phyloP scores from a whole-genome alignment of 192 early-diverging fungal genomes.

The Backusella parvicylindrica region DNA sequence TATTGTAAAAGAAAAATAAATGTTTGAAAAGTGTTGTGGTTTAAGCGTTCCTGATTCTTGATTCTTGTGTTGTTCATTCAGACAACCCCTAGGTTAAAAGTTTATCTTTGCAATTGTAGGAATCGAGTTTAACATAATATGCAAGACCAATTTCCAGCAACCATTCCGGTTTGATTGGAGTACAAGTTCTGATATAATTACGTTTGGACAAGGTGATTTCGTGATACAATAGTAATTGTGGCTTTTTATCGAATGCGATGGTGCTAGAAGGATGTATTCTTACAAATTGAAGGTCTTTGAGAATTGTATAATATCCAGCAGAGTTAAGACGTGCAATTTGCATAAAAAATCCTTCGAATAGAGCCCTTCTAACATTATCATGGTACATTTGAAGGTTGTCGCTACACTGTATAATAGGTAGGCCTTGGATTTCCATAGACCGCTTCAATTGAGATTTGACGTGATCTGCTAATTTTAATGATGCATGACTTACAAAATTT shows the following conservation, averaged over 20 bases:
- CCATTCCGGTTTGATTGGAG: constrained; percentile 85
- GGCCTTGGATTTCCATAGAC: constrained; percentile 66
- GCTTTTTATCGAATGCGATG: constrained; percentile 67
- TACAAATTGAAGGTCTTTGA: constrained; percentile 96
- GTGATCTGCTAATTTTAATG: constrained; percentile 88
- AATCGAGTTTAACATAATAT: constrained; percentile 91
- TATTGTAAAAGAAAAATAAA: not conserved
- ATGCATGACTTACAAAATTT: constrained; percentile 87
- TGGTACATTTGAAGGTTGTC: constrained; percentile 76
- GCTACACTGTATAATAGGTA: not conserved
- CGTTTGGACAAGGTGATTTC: constrained; percentile 95
- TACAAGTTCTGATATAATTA: constrained; percentile 93
- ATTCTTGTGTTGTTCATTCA: not conserved
- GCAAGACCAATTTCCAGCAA: constrained; percentile 74
- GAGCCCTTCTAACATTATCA: constrained; percentile 82
- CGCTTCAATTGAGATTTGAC: constrained; percentile 86
- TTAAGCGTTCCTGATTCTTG: not conserved
- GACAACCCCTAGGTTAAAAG: not conserved
- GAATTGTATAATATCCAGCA: constrained; percentile 83
- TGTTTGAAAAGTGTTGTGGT: not conserved
- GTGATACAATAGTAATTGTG: constrained; percentile 98
- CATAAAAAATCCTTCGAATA: constrained; percentile 96
- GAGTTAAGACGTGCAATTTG: constrained; percentile 91
- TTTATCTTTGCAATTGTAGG: constrained; percentile 64
- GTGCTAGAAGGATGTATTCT: constrained; percentile 85